Base-by-base conservation (phyloP, 371 early-diverging fungal genomes). In the Mucor circinelloides region DNA sequence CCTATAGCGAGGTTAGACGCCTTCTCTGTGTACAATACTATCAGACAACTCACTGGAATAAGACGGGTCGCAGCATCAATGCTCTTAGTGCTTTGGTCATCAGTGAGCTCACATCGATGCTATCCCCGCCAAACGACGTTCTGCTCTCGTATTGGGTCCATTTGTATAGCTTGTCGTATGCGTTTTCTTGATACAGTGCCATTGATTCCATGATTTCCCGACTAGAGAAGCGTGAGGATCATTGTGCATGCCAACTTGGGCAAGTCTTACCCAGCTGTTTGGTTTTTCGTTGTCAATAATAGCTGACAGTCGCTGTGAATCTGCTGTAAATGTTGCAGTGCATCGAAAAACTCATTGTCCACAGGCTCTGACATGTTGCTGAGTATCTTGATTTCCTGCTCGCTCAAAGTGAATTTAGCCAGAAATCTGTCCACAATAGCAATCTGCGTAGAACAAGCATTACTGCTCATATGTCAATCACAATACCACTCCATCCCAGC, bases 61-160 rank as follows among this genome's bases (percentile, higher is more conserved):
- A 78, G 9, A 91, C 90, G 3, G 91, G 91, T 8, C 94, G 79
- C 42, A 88, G 78, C 69, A 86, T 86, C 50, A 96, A 75, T 19
- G 93, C 89, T 12, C 83, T 71, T 57, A 95, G 80, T 0, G 94
- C 94, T 28, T 86, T 84, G 52, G 85, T 84, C 75, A 95, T 83
- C 23, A 83, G 75, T 5, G 78, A 74, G 21, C 89, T 86, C 12
- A 94, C 83, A 48, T 94, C 95, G 52, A 94, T 90, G 58, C 87
- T 79, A 30, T 93, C 94, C 17, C 86, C 77, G 44, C 85, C 85
- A 76, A 96, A 83, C 0, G 84, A 80, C 12, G 72, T 66, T 50
- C 93, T 86, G 64, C 91, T 89, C 65, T 91, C 90, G 31, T 73
- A 73, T 63, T 91, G 91, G 23, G 89, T 89, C 96, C 96, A 96